Evolutionary conservation across 495 filamentous ascomycete species (phyloP), one percentile per base, ranked within the genome.

Genomic region (Cercophora newfieldiana): DNA sequence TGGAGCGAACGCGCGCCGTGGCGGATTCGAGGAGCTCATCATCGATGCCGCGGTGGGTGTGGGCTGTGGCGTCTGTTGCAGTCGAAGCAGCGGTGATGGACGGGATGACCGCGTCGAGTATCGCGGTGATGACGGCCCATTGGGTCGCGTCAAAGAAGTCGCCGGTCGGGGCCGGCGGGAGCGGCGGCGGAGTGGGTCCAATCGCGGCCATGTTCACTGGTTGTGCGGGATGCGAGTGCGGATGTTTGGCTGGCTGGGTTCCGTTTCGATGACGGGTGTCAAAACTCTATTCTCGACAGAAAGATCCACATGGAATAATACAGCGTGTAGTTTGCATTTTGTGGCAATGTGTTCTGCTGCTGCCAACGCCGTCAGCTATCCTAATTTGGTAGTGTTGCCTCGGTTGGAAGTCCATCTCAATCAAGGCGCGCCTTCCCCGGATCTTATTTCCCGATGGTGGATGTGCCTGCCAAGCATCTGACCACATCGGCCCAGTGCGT

Each of bases 101-200:
- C 6, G 77, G 76, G 18, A 77, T 59, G 26, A 74, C 33, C 22
- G 77, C 78, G 61, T 80, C 76, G 18, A 79, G 37, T 30, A 79
- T 50, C 1, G 75, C 67, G 24, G 77, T 65, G 24, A 80, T 49
- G 21, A 73, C 69, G 59, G 69, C 50, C 77, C 77, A 79, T 67
- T 78, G 77, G 22, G 73, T 71, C 62, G 74, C 67, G 28, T 69
- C 63, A 51, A 72, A 78, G 58, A 68, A 74, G 30, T 74, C 74
- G 31, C 72, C 70, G 18, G 71, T n/a, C 21, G 58, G 53, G 14
- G 70, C 65, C 22, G 70, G 63, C 1, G 77, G 75, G 7, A 79
- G 69, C 47, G 65, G 48, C 14, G 72, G 71, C 0, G 71, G 69
- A 47, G 70, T 69, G 25, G 78, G 77, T 26, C 63, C 74, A 18